phyloP scores from a whole-genome alignment of 148 eudicot species.

The Camellia sinensis region DNA sequence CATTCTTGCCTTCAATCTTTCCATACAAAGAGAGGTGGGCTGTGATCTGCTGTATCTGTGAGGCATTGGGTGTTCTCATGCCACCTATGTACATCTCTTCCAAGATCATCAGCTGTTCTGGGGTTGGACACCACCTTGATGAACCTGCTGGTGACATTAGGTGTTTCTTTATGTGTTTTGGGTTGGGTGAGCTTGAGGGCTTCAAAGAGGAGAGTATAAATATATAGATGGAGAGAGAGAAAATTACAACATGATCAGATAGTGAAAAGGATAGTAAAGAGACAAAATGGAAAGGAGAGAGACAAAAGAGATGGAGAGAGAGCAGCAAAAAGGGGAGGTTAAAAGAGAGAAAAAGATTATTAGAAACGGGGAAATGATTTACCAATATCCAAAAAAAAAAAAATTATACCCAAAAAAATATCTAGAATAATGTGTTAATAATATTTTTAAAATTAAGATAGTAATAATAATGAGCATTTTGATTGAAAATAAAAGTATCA shows the following conservation, averaged over 20 bases:
- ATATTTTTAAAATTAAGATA: too few relatives aligned
- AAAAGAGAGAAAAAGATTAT: slow-evolving; percentile 9
- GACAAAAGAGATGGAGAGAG: slow-evolving; percentile 9
- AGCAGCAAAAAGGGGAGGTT: neutral
- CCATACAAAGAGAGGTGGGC: slow-evolving; percentile 74
- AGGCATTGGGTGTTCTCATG: slow-evolving; percentile 64
- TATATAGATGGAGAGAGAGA: neutral
- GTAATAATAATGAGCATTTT: too few relatives aligned
- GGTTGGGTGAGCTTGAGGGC: neutral
- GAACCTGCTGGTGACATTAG: slow-evolving; percentile 47
- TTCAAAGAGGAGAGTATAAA: neutral
- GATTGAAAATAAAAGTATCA: too few relatives aligned
- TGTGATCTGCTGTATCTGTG: slow-evolving; percentile 80
- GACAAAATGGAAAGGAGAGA: slow-evolving; percentile 17
- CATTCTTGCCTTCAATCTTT: slow-evolving; percentile 81
- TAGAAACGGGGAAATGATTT: neutral
- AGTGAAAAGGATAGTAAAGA: neutral
- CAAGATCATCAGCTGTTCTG: slow-evolving; percentile 85
- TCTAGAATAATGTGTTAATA: too few relatives aligned
- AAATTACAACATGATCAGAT: neutral
- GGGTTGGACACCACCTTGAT: slow-evolving; percentile 87
- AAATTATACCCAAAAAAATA: too few relatives aligned
- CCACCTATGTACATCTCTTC: slow-evolving; percentile 81
- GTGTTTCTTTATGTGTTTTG: neutral
- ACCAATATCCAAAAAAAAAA: too few relatives aligned